Evolutionary conservation across 2,329 filamentous ascomycete species (phyloP).

Genomic region (Alternaria triticimaculans): DNA sequence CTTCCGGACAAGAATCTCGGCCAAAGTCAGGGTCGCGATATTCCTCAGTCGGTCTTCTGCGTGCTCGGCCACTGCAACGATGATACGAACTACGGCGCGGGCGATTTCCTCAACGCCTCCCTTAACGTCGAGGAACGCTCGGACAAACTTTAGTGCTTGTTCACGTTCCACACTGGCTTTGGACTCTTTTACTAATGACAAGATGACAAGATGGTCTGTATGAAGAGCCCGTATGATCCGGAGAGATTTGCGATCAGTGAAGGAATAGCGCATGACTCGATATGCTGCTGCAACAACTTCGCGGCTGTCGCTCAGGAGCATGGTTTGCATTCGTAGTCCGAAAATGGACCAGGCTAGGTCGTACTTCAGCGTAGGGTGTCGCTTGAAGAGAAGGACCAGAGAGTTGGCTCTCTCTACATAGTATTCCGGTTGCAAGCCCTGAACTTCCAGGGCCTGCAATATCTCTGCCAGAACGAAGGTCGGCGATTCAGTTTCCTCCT

Average conservation of each 20-base stretch:
- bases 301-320: slow-evolving; percentile 93
- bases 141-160: slow-evolving; percentile 94
- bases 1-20: slow-evolving; percentile 88
- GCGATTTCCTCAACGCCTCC: slow-evolving; percentile 89
- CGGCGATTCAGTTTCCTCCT: slow-evolving; percentile 78
- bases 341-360: slow-evolving; percentile 97
- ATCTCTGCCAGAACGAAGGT: slow-evolving; percentile 91
- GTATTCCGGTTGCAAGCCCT: slow-evolving; percentile 89
- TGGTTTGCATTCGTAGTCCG: slow-evolving; percentile 89
- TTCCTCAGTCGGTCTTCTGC: slow-evolving; percentile 83
- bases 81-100: slow-evolving; percentile 82
- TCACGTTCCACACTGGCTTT: slow-evolving; percentile 98
- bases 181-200: slow-evolving; percentile 92
- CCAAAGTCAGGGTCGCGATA: slow-evolving; percentile 90
- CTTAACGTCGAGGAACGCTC: slow-evolving; percentile 94
- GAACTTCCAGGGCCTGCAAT: slow-evolving; percentile 84
- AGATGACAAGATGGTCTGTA: slow-evolving; percentile 89
- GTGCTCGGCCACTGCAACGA: slow-evolving; percentile 89
- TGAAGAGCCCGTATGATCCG: slow-evolving; percentile 86
- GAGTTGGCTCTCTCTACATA: slow-evolving; percentile 93
- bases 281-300: slow-evolving; percentile 97
- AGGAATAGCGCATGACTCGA: slow-evolving; percentile 89
- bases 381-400: slow-evolving; percentile 94
- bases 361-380: slow-evolving; percentile 91
- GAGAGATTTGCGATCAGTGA: slow-evolving; percentile 88